Base-by-base conservation (phyloP, 2,329 filamentous ascomycete genomes). In the Botrytis paeoniae region DNA sequence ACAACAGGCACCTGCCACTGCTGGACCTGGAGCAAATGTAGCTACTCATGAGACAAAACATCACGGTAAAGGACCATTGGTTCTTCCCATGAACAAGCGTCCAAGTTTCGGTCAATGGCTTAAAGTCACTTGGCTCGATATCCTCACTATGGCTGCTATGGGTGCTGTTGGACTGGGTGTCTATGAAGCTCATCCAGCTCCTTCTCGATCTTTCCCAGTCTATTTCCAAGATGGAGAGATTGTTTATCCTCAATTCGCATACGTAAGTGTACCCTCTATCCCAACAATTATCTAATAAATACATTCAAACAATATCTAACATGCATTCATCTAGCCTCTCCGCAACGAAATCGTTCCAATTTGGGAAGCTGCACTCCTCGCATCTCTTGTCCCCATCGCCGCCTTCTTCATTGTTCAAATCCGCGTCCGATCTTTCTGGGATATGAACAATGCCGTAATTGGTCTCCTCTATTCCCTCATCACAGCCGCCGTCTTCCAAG, bases 341-440 rank as follows among this genome's bases (percentile, higher is more conserved):
- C 89, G 91, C 74, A 87, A 90, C 62, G 90, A 93, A 77, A 91
- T 93, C 78, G 81, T 93, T 10, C 91, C 92, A 37, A 93, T 92
- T 78, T 93, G 89, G 88, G 84, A 88, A 1, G 90, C 91, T 16
- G 91, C 91, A 1, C 81, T 94, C 29, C 84, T 93, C 29, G 90
- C 88, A 22, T 83, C 86, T 43, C 80, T 93, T 3, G 83, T 93
- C 37, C 91, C 92, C 14, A 90, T 93, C 77, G 80, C 85, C 75
- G 82, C 92, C 80, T 88, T 94, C 77, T 82, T 92, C 4, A 76
- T 89, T 71, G 87, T 90, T 82, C 91, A 93, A 81, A 86, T 93
- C 76, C 88, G 91, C 66, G 85, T 93, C 64, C 87, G 88, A 72
- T 90, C 87, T 12, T 91, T 91, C 83, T 91, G 89, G 89, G 89